These are phyloP conservation scores for Trypanosoma cruzi DNA, from an alignment of 208 protist genomes.

Conservation along the genomic window DNA sequence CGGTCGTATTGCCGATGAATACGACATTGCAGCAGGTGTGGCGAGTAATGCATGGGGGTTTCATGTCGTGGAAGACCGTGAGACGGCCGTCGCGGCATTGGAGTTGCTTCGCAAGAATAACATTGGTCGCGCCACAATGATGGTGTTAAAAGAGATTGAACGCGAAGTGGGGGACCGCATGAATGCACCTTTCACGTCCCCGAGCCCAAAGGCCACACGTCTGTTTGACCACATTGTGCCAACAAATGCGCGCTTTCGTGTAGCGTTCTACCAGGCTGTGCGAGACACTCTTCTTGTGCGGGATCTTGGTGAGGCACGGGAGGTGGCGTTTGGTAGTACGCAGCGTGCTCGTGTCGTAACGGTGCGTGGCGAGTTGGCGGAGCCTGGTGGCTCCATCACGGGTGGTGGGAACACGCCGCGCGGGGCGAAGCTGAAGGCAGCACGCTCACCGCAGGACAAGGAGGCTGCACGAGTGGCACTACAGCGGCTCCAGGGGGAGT, in stretches of 20 bases:
- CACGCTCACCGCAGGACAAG: conserved; percentile 77
- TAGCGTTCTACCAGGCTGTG: conserved; percentile 97
- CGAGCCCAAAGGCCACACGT: conserved; percentile 66
- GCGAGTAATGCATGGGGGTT: conserved; percentile 95
- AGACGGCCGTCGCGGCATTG: conserved; percentile 91
- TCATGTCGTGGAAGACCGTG: conserved; percentile 98
- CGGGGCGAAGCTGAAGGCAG: conserved; percentile 87
- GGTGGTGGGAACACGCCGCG: conserved; percentile 94
- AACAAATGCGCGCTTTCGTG: conserved; percentile 83
- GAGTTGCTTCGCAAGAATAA: conserved; percentile 93
- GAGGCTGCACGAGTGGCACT: conserved; percentile 74
- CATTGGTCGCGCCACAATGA: conserved; percentile 97
- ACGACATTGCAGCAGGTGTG: conserved; percentile 98
- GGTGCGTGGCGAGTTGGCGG: conserved; percentile 96
- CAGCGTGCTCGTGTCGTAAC: conserved; percentile 96
- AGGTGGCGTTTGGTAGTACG: conserved; percentile 78
- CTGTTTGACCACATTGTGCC: conserved; percentile 96
- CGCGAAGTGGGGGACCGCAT: conserved; percentile 54
- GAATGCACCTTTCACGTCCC: conserved; percentile 47
- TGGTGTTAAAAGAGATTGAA: conserved; percentile 96
- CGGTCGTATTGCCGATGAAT: conserved; percentile 96
- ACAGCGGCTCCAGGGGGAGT: conserved; percentile 66
- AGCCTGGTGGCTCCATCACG: conserved; percentile 97
- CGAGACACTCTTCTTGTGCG: conserved; percentile 97
- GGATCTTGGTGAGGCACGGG: conserved; percentile 90